Evolutionary conservation across 1,284 basidiomycete genomes (phyloP), one percentile per base, ranked within the genome.

Genomic region (Meripilus lineatus): DNA sequence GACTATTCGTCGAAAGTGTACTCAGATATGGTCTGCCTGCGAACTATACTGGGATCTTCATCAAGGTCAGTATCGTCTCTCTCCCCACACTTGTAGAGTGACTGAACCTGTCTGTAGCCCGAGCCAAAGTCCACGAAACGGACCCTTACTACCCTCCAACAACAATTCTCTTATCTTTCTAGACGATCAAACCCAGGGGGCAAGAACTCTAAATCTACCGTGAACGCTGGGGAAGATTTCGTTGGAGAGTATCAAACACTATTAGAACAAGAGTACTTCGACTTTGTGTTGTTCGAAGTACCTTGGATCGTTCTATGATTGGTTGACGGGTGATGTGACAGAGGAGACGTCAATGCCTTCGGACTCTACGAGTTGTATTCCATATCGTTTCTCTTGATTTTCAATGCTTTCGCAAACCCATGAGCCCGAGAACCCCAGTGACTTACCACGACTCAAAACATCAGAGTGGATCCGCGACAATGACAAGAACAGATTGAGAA

Each of bases 1-100:
- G 93, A 21, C 73, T 95, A 8, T 98, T 93, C 57, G 85, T 96
- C 13, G 96, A 99, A 69, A 95, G 91, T 51, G 94, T 98, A 11
- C 75, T 99, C 33, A 79, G 95, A 51, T 99, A 95, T 62, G 96
- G 96, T 49, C 72, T 99, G 23, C 96, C 96, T 2, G 90, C 95
- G 2, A 86, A 93, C 56, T 99, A 96, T 62, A 74, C 81, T 37
- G 92, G 86, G 1, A 68, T 95, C 26, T 72, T 81, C 33, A 70
- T 98, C 57, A 92, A 90, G 76, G 93, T 89, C 46, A 47, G 68
- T 43, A 35, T 48, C n/a, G 44, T 30, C 35, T 46, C 13, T 20
- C n/a, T 14, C 17, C 15, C 18, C 25, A 36, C 45, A n/a, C 15
- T 22, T 35, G 25, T 26, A 8, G 26, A n/a, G 8, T 36, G 23